These are phyloP conservation scores for Erysiphe neolycopersici DNA, from an alignment of 2,329 filamentous ascomycete genomes.

Conservation along the genomic window DNA sequence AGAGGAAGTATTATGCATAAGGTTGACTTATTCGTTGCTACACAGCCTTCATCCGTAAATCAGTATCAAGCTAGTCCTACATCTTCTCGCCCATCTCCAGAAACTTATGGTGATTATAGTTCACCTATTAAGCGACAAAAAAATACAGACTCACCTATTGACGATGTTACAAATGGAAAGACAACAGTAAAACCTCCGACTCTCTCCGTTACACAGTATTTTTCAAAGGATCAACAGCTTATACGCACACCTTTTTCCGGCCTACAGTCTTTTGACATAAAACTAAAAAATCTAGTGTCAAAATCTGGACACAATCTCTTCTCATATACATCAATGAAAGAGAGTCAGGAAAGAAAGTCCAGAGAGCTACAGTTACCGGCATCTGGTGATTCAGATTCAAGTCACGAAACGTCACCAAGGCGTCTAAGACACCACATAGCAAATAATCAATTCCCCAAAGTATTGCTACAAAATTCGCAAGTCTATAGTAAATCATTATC, in stretches of 20 bases:
- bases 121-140: conserved; percentile 5
- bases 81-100: conserved; percentile 11
- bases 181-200: conserved; percentile 4
- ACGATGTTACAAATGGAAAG: neutral
- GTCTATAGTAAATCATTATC: too few relatives aligned
- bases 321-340: conserved; percentile 9
- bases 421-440: too few relatives aligned
- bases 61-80: conserved; percentile 7
- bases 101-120: conserved; percentile 7
- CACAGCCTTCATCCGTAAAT: conserved; percentile 11
- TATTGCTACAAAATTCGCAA: too few relatives aligned
- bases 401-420: too few relatives aligned
- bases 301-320: conserved; percentile 4
- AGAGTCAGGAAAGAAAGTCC: conserved; percentile 10
- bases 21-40: conserved; percentile 11
- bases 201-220: conserved; percentile 2
- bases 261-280: conserved; percentile 5
- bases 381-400: conserved; percentile 6
- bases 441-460: too few relatives aligned
- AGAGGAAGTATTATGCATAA: conserved; percentile 11
- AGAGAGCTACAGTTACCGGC: conserved; percentile 1
- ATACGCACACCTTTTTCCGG: neutral
- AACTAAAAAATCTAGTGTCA: neutral
- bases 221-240: conserved; percentile 1
- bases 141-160: conserved; percentile 7